phyloP scores from a whole-genome alignment of 805 yeast species.

The Lachancea sp. region DNA sequence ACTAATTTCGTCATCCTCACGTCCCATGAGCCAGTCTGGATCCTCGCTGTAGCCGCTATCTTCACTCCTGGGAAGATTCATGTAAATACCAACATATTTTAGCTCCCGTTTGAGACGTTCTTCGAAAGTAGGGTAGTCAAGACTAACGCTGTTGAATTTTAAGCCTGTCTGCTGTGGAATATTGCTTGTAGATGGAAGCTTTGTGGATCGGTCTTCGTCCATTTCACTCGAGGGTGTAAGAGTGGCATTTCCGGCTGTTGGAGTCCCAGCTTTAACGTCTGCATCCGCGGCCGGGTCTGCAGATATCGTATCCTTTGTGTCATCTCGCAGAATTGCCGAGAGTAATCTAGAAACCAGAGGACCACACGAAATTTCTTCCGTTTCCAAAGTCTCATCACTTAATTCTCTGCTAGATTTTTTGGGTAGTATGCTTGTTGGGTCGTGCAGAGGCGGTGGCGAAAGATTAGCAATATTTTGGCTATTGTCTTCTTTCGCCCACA shows the following conservation, averaged over 20 bases:
- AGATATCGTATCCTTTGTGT: slow-evolving; percentile 18
- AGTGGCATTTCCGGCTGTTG: slow-evolving; percentile 12
- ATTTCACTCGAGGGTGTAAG: slow-evolving; percentile 20
- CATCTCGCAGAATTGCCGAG: slow-evolving; percentile 58
- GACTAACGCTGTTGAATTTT: slow-evolving; percentile 40
- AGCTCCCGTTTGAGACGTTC: slow-evolving; percentile 83
- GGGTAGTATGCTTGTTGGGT: slow-evolving; percentile 41
- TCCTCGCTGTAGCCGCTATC: slow-evolving; percentile 27
- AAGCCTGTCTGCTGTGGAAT: slow-evolving; percentile 42
- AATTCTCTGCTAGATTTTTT: slow-evolving; percentile 50
- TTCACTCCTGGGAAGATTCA: slow-evolving; percentile 42
- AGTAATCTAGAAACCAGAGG: slow-evolving; percentile 80
- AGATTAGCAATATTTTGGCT: slow-evolving; percentile 36
- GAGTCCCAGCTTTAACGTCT: slow-evolving; percentile 15
- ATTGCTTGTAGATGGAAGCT: slow-evolving; percentile 26
- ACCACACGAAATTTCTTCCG: slow-evolving; percentile 79
- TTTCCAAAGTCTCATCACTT: slow-evolving; percentile 55
- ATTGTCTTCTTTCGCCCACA: slow-evolving; percentile 81
- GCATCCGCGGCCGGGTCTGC: slow-evolving; percentile 29
- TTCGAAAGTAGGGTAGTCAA: slow-evolving; percentile 76
- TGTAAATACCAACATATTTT: slow-evolving; percentile 82
- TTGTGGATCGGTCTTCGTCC: slow-evolving; percentile 8
- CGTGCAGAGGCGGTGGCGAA: slow-evolving; percentile 44
- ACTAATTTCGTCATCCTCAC: slow-evolving; percentile 92
- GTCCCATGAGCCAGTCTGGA: slow-evolving; percentile 61